phyloP scores from a whole-genome alignment of 345 rosid genomes.

The Orychophragmus violaceus region DNA sequence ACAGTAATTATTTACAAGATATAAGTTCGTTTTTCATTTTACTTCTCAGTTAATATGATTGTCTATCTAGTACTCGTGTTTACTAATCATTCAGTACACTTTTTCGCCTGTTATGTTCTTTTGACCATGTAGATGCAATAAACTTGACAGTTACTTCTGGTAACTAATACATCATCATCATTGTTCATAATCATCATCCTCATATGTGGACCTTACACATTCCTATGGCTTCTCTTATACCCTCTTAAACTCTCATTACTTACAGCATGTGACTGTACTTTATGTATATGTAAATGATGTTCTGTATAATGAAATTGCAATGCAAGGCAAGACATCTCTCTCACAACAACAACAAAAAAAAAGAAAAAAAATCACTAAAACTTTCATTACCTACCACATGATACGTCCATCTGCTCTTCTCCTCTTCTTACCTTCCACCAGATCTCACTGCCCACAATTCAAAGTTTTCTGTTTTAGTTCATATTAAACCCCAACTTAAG shows the following conservation, averaged over 20 bases:
- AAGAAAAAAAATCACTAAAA: not conserved
- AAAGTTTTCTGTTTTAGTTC: slow-evolving; percentile 7
- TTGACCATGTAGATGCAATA: slow-evolving; percentile 9
- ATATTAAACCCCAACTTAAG: not conserved
- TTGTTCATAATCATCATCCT: slow-evolving; percentile 4
- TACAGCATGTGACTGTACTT: not conserved
- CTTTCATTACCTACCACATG: slow-evolving; percentile 69
- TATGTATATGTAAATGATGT: slow-evolving; percentile 2
- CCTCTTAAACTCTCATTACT: not conserved
- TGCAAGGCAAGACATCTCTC: slow-evolving; percentile 24
- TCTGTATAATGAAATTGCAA: slow-evolving; percentile 8
- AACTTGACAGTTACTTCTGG: slow-evolving; percentile 13
- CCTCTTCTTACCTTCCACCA: slow-evolving; percentile 32
- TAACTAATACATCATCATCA: slow-evolving; percentile 21
- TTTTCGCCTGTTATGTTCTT: not conserved
- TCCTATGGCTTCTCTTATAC: slow-evolving; percentile 5
- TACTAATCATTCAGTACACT: not conserved
- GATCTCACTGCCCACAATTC: slow-evolving; percentile 18
- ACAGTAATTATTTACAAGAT: not conserved
- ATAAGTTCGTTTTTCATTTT: not conserved
- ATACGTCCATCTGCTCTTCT: slow-evolving; percentile 59
- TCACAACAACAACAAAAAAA: slow-evolving; percentile 1
- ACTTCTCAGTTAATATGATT: not conserved
- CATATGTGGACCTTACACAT: slow-evolving; percentile 22
- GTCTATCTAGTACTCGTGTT: not conserved